phyloP scores from a whole-genome alignment of 345 rosid species.

The Corymbia maculata region DNA sequence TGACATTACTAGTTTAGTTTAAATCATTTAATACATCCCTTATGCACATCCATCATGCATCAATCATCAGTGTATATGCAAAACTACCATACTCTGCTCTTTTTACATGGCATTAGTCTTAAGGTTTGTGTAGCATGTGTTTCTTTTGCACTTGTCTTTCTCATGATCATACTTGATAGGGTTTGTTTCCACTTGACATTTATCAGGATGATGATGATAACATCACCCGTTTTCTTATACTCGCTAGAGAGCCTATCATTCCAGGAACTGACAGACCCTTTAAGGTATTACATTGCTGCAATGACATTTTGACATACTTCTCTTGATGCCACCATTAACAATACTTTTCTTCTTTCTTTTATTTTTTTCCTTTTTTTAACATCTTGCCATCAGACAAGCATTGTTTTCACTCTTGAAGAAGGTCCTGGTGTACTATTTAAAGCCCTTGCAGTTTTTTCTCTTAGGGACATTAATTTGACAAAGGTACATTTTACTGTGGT shows the following conservation, averaged over 20 bases:
- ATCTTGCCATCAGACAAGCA: slow-evolving; percentile 62
- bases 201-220: slow-evolving; percentile 67
- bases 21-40: background rate
- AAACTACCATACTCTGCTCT: background rate
- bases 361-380: background rate
- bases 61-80: background rate
- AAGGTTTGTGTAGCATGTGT: background rate
- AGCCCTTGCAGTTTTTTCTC: slow-evolving; percentile 86
- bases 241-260: slow-evolving; percentile 85
- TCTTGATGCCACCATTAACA: background rate
- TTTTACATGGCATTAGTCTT: background rate
- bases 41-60: background rate
- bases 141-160: background rate
- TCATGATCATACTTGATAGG: background rate
- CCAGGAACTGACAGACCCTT: slow-evolving; percentile 57
- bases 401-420: slow-evolving; percentile 91
- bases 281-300: slow-evolving; percentile 35
- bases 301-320: background rate
- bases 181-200: background rate
- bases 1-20: background rate
- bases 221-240: slow-evolving; percentile 82
- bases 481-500: slow-evolving; percentile 30
- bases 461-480: slow-evolving; percentile 74
- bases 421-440: slow-evolving; percentile 89
- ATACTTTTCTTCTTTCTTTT: background rate